These are phyloP conservation scores for Plasmodium vivax DNA, from an alignment of 169 alveolate genomes.

Conservation along the genomic window DNA sequence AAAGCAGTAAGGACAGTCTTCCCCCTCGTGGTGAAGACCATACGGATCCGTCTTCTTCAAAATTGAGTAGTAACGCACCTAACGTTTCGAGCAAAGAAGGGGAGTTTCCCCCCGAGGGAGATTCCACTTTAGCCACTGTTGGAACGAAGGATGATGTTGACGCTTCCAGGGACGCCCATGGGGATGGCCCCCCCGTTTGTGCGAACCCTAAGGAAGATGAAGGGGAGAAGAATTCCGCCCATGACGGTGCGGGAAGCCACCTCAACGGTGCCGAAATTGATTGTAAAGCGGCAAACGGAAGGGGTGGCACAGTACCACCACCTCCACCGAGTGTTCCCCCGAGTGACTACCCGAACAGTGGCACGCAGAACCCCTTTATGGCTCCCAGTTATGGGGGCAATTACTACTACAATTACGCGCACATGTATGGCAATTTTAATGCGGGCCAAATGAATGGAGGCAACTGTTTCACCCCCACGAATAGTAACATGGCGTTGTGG, in stretches of 20 bases:
- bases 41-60: not conserved
- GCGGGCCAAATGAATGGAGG: not conserved
- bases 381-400: not conserved
- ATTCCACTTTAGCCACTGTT: not conserved
- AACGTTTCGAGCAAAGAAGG: not conserved
- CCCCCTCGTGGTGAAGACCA: not conserved
- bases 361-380: not conserved
- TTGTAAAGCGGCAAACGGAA: not conserved
- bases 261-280: not conserved
- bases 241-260: not conserved
- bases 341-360: not conserved
- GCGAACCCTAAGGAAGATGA: not conserved
- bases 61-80: not conserved
- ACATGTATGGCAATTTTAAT: not conserved
- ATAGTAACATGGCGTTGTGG: not conserved
- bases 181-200: not conserved
- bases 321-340: not conserved
- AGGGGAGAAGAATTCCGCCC: not conserved
- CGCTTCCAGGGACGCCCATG: not conserved
- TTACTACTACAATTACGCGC: constrained; percentile 2
- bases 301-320: not conserved
- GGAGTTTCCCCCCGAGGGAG: not conserved
- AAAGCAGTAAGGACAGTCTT: not conserved
- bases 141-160: not conserved
- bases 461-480: not conserved